These are phyloP conservation scores for Clitopilus passeckerianus DNA, from an alignment of 768 basidiomycete species.

Conservation along the genomic window DNA sequence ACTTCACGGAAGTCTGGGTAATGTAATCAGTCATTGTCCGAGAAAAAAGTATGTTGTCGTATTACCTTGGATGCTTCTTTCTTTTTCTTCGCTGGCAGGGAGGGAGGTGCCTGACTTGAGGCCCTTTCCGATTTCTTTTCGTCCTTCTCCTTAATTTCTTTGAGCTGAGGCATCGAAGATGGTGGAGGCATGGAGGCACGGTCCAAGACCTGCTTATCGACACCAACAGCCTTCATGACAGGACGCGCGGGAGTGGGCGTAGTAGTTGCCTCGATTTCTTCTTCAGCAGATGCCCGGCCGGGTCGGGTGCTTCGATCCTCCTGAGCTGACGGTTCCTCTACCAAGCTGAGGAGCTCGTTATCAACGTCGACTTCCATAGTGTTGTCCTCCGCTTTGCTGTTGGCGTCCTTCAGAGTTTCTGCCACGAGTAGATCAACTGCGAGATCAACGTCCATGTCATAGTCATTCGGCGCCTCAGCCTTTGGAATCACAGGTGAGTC, in stretches of 20 bases:
- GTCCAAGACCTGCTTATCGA: constrained; percentile 26
- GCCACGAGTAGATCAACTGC: constrained; percentile 39
- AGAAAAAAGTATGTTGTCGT: neutral
- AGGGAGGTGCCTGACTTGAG: constrained; percentile 11
- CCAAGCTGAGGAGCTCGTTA: constrained; percentile 64
- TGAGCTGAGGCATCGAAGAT: constrained; percentile 16
- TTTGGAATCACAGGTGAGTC: constrained; percentile 19
- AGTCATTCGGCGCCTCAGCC: constrained; percentile 23
- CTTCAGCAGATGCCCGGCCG: constrained; percentile 5
- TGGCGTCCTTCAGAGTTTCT: constrained; percentile 28
- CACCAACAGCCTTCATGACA: neutral
- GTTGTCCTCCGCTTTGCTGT: constrained; percentile 17
- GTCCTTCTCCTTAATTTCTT: constrained; percentile 23
- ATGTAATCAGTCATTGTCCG: constrained; percentile 3
- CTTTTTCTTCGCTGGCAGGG: constrained; percentile 29
- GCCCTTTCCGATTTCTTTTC: constrained; percentile 18
- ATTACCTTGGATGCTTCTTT: constrained; percentile 37
- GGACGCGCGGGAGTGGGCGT: constrained; percentile 9
- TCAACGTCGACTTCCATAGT: constrained; percentile 45
- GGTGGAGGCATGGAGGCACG: constrained; percentile 61
- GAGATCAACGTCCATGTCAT: constrained; percentile 40
- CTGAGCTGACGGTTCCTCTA: constrained; percentile 44
- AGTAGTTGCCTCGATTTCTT: constrained; percentile 5
- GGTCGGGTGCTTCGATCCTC: constrained; percentile 3
- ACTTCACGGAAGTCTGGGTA: constrained; percentile 16